Percentiles rank a stretch among this genome's conserved stretches.
These are phyloP conservation scores for Cucumis sativus DNA, from an alignment of 306 rosid genomes.

Conservation along the genomic window DNA sequence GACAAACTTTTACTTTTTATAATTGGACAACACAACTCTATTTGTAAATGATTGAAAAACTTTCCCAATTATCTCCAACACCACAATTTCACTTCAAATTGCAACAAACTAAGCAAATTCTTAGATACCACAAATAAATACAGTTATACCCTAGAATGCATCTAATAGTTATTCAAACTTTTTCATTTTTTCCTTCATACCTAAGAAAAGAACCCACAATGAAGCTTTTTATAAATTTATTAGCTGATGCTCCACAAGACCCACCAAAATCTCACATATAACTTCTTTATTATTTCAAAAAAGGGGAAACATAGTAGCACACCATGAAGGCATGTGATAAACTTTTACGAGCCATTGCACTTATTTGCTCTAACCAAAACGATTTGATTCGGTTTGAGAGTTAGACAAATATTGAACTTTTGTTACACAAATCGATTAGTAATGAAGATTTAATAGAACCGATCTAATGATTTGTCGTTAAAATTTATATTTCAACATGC, in stretches of 20 bases:
- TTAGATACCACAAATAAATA: too few relatives aligned
- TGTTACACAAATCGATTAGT: too few relatives aligned
- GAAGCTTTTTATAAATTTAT: neutral
- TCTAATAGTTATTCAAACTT: too few relatives aligned
- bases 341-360: neutral
- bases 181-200: neutral
- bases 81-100: neutral
- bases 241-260: neutral
- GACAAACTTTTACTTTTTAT: constrained; percentile 4
- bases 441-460: too few relatives aligned
- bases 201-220: neutral
- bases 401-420: too few relatives aligned
- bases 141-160: too few relatives aligned
- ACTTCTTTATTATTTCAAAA: neutral
- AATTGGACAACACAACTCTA: neutral
- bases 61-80: neutral
- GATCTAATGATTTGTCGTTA: too few relatives aligned
- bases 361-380: too few relatives aligned
- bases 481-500: too few relatives aligned
- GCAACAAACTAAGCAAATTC: neutral
- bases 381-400: too few relatives aligned
- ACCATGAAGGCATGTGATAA: neutral
- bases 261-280: neutral
- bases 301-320: neutral
- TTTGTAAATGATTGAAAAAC: neutral